Evolutionary conservation across 768 basidiomycete species (phyloP), one percentile per base, ranked within the genome.

Genomic region (Lactarius hatsudake): DNA sequence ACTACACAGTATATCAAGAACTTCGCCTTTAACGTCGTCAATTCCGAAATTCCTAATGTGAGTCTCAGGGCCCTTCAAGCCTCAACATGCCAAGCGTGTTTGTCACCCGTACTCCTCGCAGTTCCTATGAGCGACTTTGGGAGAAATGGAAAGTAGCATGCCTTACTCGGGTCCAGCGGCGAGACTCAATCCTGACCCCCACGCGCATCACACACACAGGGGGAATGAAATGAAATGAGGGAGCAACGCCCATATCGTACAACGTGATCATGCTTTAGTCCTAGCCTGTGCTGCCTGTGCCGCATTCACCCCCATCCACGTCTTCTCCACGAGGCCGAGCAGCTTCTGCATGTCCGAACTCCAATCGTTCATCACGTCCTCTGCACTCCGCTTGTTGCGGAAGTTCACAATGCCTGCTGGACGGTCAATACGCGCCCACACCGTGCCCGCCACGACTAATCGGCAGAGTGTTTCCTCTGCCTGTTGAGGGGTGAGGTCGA

Each of bases 311-410:
- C 90, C 90, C 93, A 94, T 94, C 93, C 96, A 97, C n/a, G 94
- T 94, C 85, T 98, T 98, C 80, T 99, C 97, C 17, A 95, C 92
- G 51, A 97, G 78, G 20, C 90, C 86, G 67, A 99, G 82, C 73
- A 99, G 79, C 79, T 91, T 94, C 73, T 90, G 91, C 85, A 99
- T 94, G 74, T 98, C 96, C 26, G 88, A 91, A 78, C 94, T 96
- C 96, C 97, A 99, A 69, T 94, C 93, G 74, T 98, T 98, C 89
- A 99, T 90, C 6, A 94, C 89, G 73, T 97, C 94, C 74, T 98
- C 96, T 1, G 92, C 86, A 63, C 83, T 88, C 71, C 87, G 87
- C 78, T 90, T 91, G 72, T 83, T 86, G 72, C 87, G 86, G 83
- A 99, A 99, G 74, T 82, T 89, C 64, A 99, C 86, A 63, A 98